Evolutionary conservation across 441 rosid species (phyloP).

Genomic region (Bruguiera hainesii): DNA sequence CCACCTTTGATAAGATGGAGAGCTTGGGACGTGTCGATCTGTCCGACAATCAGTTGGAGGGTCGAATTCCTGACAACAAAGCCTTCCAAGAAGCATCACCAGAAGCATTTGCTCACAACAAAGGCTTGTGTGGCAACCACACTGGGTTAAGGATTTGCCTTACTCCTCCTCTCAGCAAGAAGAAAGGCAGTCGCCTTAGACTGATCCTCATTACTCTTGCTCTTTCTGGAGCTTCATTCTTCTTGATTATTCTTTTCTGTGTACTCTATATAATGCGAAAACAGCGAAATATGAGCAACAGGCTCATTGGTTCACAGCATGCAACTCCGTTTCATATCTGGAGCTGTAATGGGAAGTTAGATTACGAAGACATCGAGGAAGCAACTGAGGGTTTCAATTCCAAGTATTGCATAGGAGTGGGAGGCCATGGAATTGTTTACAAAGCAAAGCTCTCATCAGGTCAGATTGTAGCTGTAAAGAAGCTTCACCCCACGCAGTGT

Average conservation of each 20-base stretch:
- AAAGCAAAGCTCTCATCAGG: slow-evolving; percentile 32
- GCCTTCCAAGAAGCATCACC: slow-evolving; percentile 29
- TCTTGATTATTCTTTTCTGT: not conserved
- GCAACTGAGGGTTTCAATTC: slow-evolving; percentile 31
- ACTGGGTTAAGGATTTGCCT: slow-evolving; percentile 19
- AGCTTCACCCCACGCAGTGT: slow-evolving; percentile 19
- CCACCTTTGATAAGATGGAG: slow-evolving; percentile 20
- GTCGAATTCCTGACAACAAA: slow-evolving; percentile 36
- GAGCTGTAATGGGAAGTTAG: slow-evolving; percentile 28
- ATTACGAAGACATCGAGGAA: slow-evolving; percentile 26
- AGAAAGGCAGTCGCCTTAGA: not conserved
- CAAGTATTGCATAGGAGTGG: slow-evolving; percentile 33
- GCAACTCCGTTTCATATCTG: slow-evolving; percentile 21
- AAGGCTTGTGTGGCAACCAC: slow-evolving; percentile 34
- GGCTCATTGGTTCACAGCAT: not conserved
- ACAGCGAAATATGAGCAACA: not conserved
- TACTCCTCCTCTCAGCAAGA: not conserved
- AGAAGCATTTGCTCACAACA: slow-evolving; percentile 30
- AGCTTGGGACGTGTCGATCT: slow-evolving; percentile 28
- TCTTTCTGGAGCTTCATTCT: slow-evolving; percentile 6
- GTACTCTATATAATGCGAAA: not conserved
- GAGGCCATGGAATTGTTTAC: slow-evolving; percentile 39
- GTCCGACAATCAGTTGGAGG: slow-evolving; percentile 35
- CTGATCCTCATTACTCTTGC: slow-evolving; percentile 18
- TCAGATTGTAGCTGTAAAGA: slow-evolving; percentile 32